Conservation (phyloP, 176 grass and related monocot genomes). For the Hyparrhenia diplandra region DNA sequence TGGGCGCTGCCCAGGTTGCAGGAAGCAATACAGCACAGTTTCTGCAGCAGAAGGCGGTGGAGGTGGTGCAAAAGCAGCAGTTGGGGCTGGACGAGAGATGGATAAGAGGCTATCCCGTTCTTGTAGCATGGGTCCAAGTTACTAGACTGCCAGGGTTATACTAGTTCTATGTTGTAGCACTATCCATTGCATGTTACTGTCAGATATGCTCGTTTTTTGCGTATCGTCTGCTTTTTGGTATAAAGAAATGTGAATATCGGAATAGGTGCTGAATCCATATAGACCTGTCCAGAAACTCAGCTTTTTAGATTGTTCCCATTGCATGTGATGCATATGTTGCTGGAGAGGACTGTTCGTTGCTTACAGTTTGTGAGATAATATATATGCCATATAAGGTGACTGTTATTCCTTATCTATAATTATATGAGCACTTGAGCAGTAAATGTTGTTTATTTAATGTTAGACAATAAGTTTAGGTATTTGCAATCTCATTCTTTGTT, state of each 20-base stretch:
- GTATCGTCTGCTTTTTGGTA: conserved; percentile 37
- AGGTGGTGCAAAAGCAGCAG: neutral
- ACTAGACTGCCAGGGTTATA: conserved; percentile 43
- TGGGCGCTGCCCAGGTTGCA: conserved; percentile 88
- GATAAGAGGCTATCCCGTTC: conserved; percentile 54
- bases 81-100: conserved; percentile 32
- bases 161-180: conserved; percentile 32
- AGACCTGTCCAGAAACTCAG: conserved; percentile 35
- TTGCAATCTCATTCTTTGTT: neutral
- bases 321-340: conserved; percentile 55
- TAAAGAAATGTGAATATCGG: conserved; percentile 78
- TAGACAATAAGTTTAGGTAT: neutral
- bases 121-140: conserved; percentile 82
- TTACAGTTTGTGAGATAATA: conserved; percentile 45
- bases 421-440: neutral
- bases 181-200: conserved; percentile 28
- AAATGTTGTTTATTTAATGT: neutral
- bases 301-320: conserved; percentile 30
- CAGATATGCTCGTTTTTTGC: conserved; percentile 33
- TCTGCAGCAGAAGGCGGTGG: conserved; percentile 22
- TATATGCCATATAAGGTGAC: conserved; percentile 47
- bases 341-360: conserved; percentile 39
- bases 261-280: conserved; percentile 51
- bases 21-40: conserved; percentile 73
- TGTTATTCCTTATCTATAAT: conserved; percentile 9